Evolutionary conservation across 257 asterid species (phyloP).

Genomic region (Eustoma russellianum): DNA sequence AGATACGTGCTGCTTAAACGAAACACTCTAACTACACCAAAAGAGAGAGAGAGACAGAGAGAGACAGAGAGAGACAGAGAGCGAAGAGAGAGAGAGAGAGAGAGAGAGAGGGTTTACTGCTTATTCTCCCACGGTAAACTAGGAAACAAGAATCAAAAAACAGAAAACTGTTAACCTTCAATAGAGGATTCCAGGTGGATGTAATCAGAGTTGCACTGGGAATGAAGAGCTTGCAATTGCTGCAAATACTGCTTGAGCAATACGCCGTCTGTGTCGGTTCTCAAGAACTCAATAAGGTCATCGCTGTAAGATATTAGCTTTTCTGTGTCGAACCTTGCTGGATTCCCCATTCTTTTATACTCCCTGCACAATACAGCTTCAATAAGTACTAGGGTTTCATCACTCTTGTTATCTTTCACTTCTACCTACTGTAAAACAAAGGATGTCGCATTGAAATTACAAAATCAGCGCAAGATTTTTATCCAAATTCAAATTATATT

Average conservation of each 20-base stretch:
- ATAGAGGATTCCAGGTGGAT: conserved; percentile 26
- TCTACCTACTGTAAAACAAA: neutral
- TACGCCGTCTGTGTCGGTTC: conserved; percentile 34
- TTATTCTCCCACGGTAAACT: neutral
- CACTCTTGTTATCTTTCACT: neutral
- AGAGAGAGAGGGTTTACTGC: no score
- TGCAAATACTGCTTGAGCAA: conserved; percentile 38
- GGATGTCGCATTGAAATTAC: neutral
- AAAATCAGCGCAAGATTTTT: neutral
- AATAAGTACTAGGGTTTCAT: no score
- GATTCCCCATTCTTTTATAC: conserved; percentile 23
- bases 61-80: no score
- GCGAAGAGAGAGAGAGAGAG: no score
- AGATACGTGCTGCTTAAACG: no score
- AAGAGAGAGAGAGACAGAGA: no score
- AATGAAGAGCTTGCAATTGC: conserved; percentile 38
- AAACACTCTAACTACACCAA: no score
- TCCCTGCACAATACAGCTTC: no score
- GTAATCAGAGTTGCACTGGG: conserved; percentile 40
- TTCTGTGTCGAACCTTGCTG: conserved; percentile 33
- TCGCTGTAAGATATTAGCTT: conserved; percentile 34
- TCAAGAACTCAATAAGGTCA: conserved; percentile 42
- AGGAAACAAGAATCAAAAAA: neutral
- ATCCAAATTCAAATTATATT: neutral
- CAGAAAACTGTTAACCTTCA: conserved; percentile 36